A percentile compares a stretch with the other conserved stretches of the same genome.
Evolutionary conservation across 2,329 filamentous ascomycete species (phyloP).

Genomic region (Cercospora berteroae): DNA sequence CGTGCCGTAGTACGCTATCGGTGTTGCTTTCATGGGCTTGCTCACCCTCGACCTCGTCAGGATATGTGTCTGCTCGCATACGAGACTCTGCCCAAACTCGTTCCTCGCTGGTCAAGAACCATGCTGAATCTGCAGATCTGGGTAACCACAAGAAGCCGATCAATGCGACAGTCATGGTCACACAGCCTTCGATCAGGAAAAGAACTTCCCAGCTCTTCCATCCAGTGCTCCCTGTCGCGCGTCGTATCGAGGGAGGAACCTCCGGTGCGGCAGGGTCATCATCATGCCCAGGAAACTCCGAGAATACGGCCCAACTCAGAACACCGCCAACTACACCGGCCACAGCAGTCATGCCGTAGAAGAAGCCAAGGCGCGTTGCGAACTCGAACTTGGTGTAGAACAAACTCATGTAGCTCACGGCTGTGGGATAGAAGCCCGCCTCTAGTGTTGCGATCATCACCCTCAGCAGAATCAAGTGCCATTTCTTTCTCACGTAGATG

Average conservation of each 20-base stretch:
- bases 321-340: conserved; percentile 58
- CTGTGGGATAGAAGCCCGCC: conserved; percentile 60
- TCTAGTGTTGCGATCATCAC: conserved; percentile 50
- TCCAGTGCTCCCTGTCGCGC: not conserved
- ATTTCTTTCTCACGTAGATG: conserved; percentile 46
- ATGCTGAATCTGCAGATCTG: conserved; percentile 50
- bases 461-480: conserved; percentile 49
- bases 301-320: conserved; percentile 53
- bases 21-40: not conserved
- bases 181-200: conserved; percentile 50
- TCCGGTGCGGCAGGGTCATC: conserved; percentile 4
- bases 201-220: conserved; percentile 54
- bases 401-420: conserved; percentile 57
- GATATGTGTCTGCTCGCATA: conserved; percentile 37
- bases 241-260: conserved; percentile 15
- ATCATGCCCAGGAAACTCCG: conserved; percentile 36
- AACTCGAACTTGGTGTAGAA: conserved; percentile 61
- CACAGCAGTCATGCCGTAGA: conserved; percentile 58
- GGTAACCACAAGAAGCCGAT: conserved; percentile 53
- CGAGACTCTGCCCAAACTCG: conserved; percentile 49
- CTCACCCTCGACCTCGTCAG: conserved; percentile 14
- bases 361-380: conserved; percentile 53
- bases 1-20: not conserved
- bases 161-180: conserved; percentile 49
- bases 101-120: conserved; percentile 52